phyloP scores from a whole-genome alignment of 2,329 filamentous ascomycete genomes.

The Aspergillus sp. region DNA sequence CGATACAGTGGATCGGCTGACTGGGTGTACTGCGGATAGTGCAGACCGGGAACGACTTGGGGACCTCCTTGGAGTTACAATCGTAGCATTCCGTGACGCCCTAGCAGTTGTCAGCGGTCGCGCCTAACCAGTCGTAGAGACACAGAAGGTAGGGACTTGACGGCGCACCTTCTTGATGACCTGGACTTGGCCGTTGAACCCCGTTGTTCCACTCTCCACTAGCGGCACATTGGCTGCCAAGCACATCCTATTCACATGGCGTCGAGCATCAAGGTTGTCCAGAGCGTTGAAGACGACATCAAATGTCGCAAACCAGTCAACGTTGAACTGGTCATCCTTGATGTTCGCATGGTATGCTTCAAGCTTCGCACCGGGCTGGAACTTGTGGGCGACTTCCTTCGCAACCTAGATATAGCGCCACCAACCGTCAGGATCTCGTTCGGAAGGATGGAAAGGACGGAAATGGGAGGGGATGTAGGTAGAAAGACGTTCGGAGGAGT shows the following conservation, averaged over 20 bases:
- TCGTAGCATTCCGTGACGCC: slow-evolving; percentile 94
- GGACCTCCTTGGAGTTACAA: slow-evolving; percentile 83
- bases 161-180: slow-evolving; percentile 75
- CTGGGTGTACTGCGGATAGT: slow-evolving; percentile 95
- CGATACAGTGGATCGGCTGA: slow-evolving; percentile 97
- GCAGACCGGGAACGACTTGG: slow-evolving; percentile 93
- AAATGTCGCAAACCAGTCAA: slow-evolving; percentile 85
- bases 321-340: slow-evolving; percentile 82
- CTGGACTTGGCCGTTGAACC: slow-evolving; percentile 96
- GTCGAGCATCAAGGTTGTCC: slow-evolving; percentile 89
- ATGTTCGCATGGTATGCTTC: slow-evolving; percentile 93
- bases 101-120: slow-evolving; percentile 35
- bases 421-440: slow-evolving; percentile 19
- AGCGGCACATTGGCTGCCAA: slow-evolving; percentile 85
- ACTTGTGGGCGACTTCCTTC: slow-evolving; percentile 84
- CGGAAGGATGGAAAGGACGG: neutral
- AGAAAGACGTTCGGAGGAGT: slow-evolving; percentile 15
- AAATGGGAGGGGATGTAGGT: slow-evolving; percentile 4
- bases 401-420: slow-evolving; percentile 64
- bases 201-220: slow-evolving; percentile 95
- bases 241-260: slow-evolving; percentile 98
- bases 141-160: neutral
- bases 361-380: slow-evolving; percentile 86
- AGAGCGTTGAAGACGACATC: slow-evolving; percentile 92
- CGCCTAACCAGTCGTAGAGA: neutral